Percentiles rank a stretch among this genome's conserved stretches.
phyloP scores from a whole-genome alignment of 371 early-diverging fungal genomes.

The Mortierella sp. region DNA sequence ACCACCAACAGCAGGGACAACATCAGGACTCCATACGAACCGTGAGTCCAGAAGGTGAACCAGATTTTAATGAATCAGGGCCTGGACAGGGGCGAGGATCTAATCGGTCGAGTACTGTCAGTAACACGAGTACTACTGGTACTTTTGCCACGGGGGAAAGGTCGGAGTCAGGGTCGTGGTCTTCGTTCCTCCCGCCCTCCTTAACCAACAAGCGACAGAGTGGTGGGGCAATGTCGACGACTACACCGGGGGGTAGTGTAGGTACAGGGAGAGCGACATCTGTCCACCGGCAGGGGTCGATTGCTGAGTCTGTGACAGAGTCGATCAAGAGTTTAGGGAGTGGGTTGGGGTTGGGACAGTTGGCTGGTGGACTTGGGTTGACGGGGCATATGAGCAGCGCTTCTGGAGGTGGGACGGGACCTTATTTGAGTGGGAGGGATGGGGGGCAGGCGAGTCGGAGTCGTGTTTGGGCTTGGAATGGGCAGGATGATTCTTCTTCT shows the following conservation, averaged over 20 bases:
- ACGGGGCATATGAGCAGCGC: constrained; percentile 15
- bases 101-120: constrained; percentile 12
- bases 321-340: constrained; percentile 44
- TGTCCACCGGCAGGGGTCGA: constrained; percentile 15
- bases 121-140: not conserved
- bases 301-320: constrained; percentile 47
- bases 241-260: not conserved
- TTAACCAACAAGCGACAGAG: not conserved
- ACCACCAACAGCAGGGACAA: constrained; percentile 8
- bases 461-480: constrained; percentile 37
- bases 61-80: constrained; percentile 9
- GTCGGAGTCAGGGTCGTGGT: constrained; percentile 17
- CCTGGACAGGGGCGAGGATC: constrained; percentile 29
- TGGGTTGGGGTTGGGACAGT: constrained; percentile 31
- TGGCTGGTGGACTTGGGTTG: constrained; percentile 39
- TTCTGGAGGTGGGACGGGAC: constrained; percentile 6
- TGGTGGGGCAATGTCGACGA: not conserved
- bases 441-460: constrained; percentile 20
- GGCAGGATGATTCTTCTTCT: constrained; percentile 11
- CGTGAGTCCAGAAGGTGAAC: not conserved
- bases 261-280: not conserved
- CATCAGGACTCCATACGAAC: not conserved
- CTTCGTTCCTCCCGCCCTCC: not conserved
- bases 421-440: constrained; percentile 12
- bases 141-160: not conserved